Base-by-base conservation (phyloP, 768 basidiomycete species). In the Hemileccinum impolitum region DNA sequence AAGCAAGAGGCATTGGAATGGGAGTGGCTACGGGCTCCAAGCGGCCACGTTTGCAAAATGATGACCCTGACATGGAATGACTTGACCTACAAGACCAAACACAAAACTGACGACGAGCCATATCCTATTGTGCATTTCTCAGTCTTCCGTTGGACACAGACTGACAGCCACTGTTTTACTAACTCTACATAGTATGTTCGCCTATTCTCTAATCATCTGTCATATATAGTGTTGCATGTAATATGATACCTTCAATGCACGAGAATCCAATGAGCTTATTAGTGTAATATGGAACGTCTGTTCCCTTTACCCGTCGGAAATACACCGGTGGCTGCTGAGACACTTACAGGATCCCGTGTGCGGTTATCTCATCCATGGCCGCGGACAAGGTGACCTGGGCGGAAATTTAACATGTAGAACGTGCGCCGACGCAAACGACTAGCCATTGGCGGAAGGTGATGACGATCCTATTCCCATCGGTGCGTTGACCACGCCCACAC, bases 1-100 rank as follows among this genome's bases (percentile, higher is more conserved):
- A 88, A 68, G 81, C 88, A 44, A 77, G 87, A 62, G 90, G 90
- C 32, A 82, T 90, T 51, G 75, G 75, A 28, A 70, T 78, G 69
- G 78, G 75, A 37, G 64, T 76, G 52, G 66, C 56, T 36, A 58
- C 66, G 21, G 44, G 68, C 52, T 63, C 68, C 53, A 68, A 68
- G 55, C 68, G 68, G 54, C 77, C 74, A 56, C 78, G 80, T 57
- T 67, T 76, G 52, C 73, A 78, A 46, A 60, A 68, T 54, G 81
- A 80, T 54, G 81, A 81, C 54, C 77, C 77, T 48, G 67, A 71
- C 58, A 72, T 71, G 63, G 62, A 61, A 47, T 68, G 49, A 60
- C 45, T 37, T 19, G 50, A 50, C 9, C 43, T 3, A 38, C 53
- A 35, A 47, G 52, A 54, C 51, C 47, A 41, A 44, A 50, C 51